These are phyloP conservation scores for Penicillium sp. DNA, from an alignment of 2,329 filamentous ascomycete species.

Conservation along the genomic window DNA sequence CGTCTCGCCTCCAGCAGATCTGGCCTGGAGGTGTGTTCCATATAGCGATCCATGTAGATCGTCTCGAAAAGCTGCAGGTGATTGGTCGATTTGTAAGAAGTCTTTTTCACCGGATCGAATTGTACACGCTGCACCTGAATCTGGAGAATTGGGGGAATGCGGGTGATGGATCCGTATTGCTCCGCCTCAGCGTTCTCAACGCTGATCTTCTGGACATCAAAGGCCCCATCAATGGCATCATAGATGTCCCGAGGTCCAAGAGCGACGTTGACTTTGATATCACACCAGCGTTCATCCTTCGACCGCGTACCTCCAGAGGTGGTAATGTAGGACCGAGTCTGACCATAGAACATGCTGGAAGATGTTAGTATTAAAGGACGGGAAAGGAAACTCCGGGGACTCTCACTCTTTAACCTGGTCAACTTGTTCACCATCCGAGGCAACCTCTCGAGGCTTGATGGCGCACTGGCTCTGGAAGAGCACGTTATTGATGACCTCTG, in stretches of 20 bases:
- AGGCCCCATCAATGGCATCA: conserved; percentile 78
- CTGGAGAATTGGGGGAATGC: conserved; percentile 81
- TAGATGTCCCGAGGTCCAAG: conserved; percentile 68
- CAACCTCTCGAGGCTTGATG: conserved; percentile 67
- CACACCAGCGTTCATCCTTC: conserved; percentile 60
- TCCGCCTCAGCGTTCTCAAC: conserved; percentile 60
- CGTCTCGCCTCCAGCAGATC: conserved; percentile 64
- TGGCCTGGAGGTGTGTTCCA: conserved; percentile 59
- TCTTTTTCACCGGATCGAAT: conserved; percentile 62
- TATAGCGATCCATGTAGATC: conserved; percentile 85
- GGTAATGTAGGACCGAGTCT: conserved; percentile 47
- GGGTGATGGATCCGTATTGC: conserved; percentile 69
- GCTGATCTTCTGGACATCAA: conserved; percentile 74
- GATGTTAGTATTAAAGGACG: conserved; percentile 8
- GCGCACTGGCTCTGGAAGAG: conserved; percentile 88
- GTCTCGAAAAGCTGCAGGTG: conserved; percentile 76
- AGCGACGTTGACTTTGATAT: conserved; percentile 62
- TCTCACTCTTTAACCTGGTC: conserved; percentile 71
- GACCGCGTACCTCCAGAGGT: conserved; percentile 47
- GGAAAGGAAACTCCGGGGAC: conserved; percentile 20
- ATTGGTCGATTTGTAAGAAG: conserved; percentile 70
- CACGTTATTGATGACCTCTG: conserved; percentile 91
- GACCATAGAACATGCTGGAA: conserved; percentile 52
- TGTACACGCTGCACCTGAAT: conserved; percentile 84
- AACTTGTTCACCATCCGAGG: conserved; percentile 71